Base-by-base conservation (phyloP, 768 basidiomycete genomes). In the Cyathus striatus region DNA sequence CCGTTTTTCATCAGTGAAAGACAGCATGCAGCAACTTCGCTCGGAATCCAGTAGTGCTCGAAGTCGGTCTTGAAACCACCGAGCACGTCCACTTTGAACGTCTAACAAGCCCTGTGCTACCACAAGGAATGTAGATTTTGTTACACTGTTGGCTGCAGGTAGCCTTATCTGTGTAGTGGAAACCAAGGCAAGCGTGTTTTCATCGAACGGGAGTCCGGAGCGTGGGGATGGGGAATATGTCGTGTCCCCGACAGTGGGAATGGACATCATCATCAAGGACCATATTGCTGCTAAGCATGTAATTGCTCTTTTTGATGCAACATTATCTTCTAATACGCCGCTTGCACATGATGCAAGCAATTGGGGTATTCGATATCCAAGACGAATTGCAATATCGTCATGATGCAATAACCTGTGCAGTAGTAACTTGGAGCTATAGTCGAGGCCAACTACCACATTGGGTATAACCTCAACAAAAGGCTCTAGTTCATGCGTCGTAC, bases 221-320 rank as follows among this genome's bases (percentile, higher is more conserved):
- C 54, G 49, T 9, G 51, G 56, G 10, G 44, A 35, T 21, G 42
- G 47, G 30, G 50, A 25, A 32, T 42, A 38, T 35, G 34, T 42
- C 41, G 41, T 41, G 21, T 23, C 3, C 23, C 38, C 25, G 44
- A 45, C 41, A 34, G 52, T 53, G 1, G 64, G 64, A 13, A 66
- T 57, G 12, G 62, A 53, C 56, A 70, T 63, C 66, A 70, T 68
- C n/a, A 58, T 62, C 34, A 70, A 49, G 1, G 69, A 67, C 67
- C 67, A 68, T 10, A 69, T 69, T 4, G 69, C 64, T 18, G 61
- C 61, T 10, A 68, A 49, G 47, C 64, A 68, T 1, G 62, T 61
- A 25, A 53, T 49, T 0, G 64, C 61, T n/a, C 66, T 55, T 38
- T 54, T 62, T 34, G 63, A 56, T 5, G 60, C 49, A 6, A 51